A percentile compares a stretch with the other conserved stretches of the same genome.
These are phyloP conservation scores for Fraxinus excelsior DNA, from an alignment of 257 asterid species.

Conservation along the genomic window DNA sequence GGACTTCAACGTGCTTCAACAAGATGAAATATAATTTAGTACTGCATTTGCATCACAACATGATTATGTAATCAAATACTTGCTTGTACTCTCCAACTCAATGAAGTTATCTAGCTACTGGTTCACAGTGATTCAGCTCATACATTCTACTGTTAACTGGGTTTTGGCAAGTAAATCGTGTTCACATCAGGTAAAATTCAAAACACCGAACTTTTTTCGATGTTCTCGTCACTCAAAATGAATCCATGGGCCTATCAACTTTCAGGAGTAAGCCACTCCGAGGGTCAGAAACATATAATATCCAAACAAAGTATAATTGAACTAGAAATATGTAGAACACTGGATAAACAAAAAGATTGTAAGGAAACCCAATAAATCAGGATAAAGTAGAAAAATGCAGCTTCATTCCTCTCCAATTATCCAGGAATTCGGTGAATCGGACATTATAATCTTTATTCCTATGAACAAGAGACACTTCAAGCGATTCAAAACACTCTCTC, in stretches of 20 bases:
- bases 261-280: background rate
- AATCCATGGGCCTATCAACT: background rate
- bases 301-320: background rate
- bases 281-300: background rate
- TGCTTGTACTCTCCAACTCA: background rate
- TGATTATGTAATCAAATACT: background rate
- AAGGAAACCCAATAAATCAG: background rate
- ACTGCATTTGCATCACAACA: background rate
- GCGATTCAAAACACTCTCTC: background rate
- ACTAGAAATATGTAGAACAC: background rate
- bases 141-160: background rate
- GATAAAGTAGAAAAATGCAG: background rate
- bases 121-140: background rate
- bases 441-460: background rate
- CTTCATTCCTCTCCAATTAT: background rate
- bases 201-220: background rate
- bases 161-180: background rate
- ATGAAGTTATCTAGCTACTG: background rate
- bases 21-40: background rate
- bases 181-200: background rate
- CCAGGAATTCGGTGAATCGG: background rate
- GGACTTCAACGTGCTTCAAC: conserved; percentile 68
- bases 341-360: background rate
- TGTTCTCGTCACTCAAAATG: background rate
- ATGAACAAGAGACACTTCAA: background rate